A percentile compares a stretch with the other conserved stretches of the same genome.
Evolutionary conservation across 768 basidiomycete genomes (phyloP).

Genomic region (Xerocomellus intermedius): DNA sequence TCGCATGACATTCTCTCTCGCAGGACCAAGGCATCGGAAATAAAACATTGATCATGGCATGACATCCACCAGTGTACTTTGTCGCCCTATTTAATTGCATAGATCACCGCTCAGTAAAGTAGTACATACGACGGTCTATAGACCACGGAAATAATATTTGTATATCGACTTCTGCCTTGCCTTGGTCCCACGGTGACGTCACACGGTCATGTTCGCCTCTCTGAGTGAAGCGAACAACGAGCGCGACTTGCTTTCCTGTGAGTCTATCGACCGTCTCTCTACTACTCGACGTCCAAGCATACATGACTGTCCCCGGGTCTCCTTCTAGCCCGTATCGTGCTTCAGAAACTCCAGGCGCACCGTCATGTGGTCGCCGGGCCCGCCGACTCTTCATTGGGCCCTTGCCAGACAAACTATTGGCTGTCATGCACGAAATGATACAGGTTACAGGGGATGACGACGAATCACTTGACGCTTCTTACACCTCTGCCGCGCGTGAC

Average conservation of each 20-base stretch:
- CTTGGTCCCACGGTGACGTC: constrained; percentile 26
- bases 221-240: neutral
- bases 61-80: constrained; percentile 5
- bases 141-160: neutral
- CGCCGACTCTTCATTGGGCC: constrained; percentile 73
- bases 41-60: constrained; percentile 23
- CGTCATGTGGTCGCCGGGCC: constrained; percentile 27
- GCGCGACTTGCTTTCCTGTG: neutral
- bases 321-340: neutral
- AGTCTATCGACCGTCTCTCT: neutral
- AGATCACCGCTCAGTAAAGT: constrained; percentile 23
- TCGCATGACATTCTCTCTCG: constrained; percentile 55
- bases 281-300: neutral
- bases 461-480: constrained; percentile 34
- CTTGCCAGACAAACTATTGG: constrained; percentile 62
- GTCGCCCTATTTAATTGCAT: constrained; percentile 10
- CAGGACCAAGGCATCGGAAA: constrained; percentile 20
- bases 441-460: constrained; percentile 27
- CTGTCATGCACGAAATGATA: constrained; percentile 35
- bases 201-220: constrained; percentile 15
- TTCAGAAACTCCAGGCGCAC: neutral
- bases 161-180: neutral
- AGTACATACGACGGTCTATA: neutral
- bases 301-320: constrained; percentile 13
- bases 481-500: constrained; percentile 33